Percentiles rank a stretch among this genome's conserved stretches.
Conservation (phyloP, 2,329 filamentous ascomycete species). For the Penicillium brasilianum region DNA sequence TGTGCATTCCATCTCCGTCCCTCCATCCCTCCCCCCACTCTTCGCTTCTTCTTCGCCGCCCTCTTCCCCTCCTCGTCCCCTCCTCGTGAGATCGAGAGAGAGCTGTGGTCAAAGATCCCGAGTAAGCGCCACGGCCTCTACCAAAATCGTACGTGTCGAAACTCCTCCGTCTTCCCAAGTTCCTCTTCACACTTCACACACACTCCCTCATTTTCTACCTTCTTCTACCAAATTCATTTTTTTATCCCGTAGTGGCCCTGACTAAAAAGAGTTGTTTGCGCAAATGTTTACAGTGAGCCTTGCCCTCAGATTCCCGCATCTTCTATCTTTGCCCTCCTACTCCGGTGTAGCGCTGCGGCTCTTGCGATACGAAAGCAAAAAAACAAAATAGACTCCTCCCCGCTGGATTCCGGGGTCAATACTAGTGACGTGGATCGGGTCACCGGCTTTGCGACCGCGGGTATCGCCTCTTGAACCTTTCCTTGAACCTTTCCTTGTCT, state of each 20-base stretch:
- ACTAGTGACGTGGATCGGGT: constrained; percentile 27
- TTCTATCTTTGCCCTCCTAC: constrained; percentile 19
- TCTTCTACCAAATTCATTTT: not conserved
- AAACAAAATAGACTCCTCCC: constrained; percentile 20
- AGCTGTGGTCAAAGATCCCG: not conserved
- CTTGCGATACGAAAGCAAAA: constrained; percentile 18
- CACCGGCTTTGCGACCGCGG: constrained; percentile 28
- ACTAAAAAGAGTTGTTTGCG: constrained; percentile 16
- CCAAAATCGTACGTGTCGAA: constrained; percentile 22
- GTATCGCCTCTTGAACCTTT: constrained; percentile 25
- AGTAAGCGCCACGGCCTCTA: not conserved
- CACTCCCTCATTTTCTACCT: not conserved
- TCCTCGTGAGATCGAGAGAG: not conserved
- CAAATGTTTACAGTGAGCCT: constrained; percentile 31
- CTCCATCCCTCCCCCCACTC: constrained; percentile 19
- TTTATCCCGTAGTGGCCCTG: constrained; percentile 14
- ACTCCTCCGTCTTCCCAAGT: constrained; percentile 8
- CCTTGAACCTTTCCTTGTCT: constrained; percentile 22
- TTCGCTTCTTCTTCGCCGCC: constrained; percentile 16
- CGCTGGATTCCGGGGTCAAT: constrained; percentile 20
- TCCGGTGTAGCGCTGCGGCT: constrained; percentile 25
- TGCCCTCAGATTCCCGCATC: constrained; percentile 19
- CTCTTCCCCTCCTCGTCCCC: constrained; percentile 6
- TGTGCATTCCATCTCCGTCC: constrained; percentile 12
- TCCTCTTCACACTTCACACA: too few relatives aligned